A percentile compares a stretch with the other conserved stretches of the same genome.
These are phyloP conservation scores for Neurospora discreta DNA, from an alignment of 495 filamentous ascomycete species.

Conservation along the genomic window DNA sequence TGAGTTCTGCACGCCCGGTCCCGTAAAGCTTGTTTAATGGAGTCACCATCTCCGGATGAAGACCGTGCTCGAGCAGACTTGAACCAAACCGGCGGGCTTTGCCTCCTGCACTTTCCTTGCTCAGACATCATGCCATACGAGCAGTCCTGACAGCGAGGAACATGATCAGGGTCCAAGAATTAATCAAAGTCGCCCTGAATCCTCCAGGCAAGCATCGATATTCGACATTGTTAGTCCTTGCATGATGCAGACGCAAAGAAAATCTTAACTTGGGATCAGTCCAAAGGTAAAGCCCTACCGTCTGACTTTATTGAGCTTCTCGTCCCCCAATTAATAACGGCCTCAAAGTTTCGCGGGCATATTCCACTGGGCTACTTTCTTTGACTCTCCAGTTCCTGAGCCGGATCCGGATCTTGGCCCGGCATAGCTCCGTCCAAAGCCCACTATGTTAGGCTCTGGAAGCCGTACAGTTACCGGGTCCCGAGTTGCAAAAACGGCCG, in stretches of 20 bases:
- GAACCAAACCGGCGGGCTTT: neutral
- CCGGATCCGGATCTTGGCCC: neutral
- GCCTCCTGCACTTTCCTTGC: neutral
- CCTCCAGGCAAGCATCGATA: neutral
- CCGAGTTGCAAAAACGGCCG: neutral
- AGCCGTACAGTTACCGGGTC: neutral
- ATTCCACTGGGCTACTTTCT: neutral
- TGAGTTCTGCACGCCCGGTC: neutral
- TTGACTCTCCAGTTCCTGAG: neutral
- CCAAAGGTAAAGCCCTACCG: neutral
- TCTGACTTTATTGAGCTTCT: neutral
- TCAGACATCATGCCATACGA: neutral
- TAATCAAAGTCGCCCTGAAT: neutral
- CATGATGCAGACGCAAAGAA: neutral
- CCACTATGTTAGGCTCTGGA: neutral
- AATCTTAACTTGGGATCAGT: neutral
- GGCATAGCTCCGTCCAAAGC: neutral
- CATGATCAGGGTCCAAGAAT: neutral
- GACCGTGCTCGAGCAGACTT: neutral
- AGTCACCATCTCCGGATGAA: neutral
- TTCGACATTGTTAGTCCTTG: neutral
- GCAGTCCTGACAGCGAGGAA: neutral
- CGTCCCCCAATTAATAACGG: neutral
- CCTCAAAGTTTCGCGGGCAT: neutral
- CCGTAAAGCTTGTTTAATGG: neutral